Evolutionary conservation across 371 early-diverging fungal genomes (phyloP), one percentile per base, ranked within the genome.

Genomic region (Rhizopus microsporus): DNA sequence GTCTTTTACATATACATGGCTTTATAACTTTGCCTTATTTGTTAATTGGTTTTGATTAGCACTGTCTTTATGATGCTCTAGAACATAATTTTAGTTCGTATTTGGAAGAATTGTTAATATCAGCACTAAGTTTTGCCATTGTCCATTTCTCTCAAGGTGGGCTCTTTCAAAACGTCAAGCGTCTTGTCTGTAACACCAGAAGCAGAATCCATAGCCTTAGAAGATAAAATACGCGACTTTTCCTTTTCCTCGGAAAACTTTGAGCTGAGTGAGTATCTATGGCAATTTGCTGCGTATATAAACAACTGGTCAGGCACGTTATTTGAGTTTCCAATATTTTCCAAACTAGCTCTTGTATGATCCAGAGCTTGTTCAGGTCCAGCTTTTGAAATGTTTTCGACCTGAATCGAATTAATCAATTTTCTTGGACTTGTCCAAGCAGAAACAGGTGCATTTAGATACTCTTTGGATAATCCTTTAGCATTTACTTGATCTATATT

Each of bases 21-120:
- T 42, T 51, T 57, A 48, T 9, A 57, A 57, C 5, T 57, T 33
- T 57, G 42, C 57, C 57, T 30, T 57, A 56, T 56, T 56, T 38
- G 33, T 7, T 3, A 3, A 23, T 45, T n/a, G 23, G 38, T 31
- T 38, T 17, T 35, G 23, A 34, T 34, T 39, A n/a, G 23, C 46
- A 47, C 31, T 7, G 48, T 56, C 38, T 56, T 30, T 48, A 16
- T 50, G 8, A 50, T 17, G 34, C 31, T 50, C 51, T 50, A 34
- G 31, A 33, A 16, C 15, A 50, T 33, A 35, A 23, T 38, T 38
- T 38, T 51, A 51, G 38, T 39, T 12, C 15, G 17, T 39, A 52
- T 52, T 39, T 52, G 42, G n/a, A 31, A 38, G 53, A 37, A 54
- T 60, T 60, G 17, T 47, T 30, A 15, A 42, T 53, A 42, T 40